Percentiles rank a stretch among this genome's conserved stretches.
phyloP scores from a whole-genome alignment of 116 monocot species.

The Trichopus zeylanicus region DNA sequence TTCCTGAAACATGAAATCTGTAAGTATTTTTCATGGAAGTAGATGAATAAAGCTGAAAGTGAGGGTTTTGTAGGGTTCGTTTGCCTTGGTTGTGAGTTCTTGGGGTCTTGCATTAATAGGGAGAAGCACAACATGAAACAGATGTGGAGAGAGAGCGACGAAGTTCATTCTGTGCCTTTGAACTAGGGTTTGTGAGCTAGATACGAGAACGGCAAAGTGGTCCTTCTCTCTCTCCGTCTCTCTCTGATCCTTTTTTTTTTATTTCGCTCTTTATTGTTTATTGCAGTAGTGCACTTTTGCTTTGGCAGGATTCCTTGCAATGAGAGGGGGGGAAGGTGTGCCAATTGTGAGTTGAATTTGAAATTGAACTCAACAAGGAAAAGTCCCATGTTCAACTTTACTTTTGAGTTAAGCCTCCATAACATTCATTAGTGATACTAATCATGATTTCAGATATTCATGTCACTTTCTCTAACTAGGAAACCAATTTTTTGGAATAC shows the following conservation, averaged over 20 bases:
- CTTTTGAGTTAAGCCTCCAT: not conserved
- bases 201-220: slow-evolving; percentile 21
- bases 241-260: not conserved
- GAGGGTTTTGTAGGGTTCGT: not conserved
- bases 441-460: too few relatives aligned
- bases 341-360: slow-evolving; percentile 4
- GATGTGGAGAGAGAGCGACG: slow-evolving; percentile 3
- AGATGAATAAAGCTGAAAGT: not conserved
- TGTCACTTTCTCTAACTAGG: too few relatives aligned
- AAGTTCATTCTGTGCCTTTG: slow-evolving; percentile 9
- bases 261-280: slow-evolving; percentile 23
- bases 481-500: too few relatives aligned
- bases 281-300: slow-evolving; percentile 23
- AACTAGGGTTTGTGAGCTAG: slow-evolving; percentile 1
- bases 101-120: slow-evolving; percentile 47
- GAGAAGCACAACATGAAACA: slow-evolving; percentile 41
- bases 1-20: slow-evolving; percentile 18
- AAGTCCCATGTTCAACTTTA: not conserved
- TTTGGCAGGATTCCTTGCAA: slow-evolving; percentile 39
- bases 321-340: not conserved
- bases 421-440: not conserved
- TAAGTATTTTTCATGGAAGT: not conserved
- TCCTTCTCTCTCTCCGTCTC: slow-evolving; percentile 1
- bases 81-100: slow-evolving; percentile 43
- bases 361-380: not conserved